Conservation (phyloP, 768 basidiomycete species). For the Lactifluus pinguis region DNA sequence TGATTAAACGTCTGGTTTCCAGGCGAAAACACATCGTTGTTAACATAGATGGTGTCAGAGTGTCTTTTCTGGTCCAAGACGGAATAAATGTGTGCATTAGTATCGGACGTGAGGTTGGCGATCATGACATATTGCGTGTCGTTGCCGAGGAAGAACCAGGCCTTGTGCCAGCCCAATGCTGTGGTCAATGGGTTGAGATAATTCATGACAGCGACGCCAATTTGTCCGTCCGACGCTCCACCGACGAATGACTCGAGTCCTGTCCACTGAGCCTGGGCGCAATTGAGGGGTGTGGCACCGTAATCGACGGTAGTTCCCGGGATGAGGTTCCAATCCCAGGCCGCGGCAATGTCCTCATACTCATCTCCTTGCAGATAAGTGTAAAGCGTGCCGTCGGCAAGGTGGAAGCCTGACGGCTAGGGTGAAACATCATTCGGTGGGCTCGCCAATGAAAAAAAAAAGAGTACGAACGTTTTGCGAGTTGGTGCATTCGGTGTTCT, state of each 20-base stretch:
- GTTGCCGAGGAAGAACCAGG: slow-evolving; percentile 63
- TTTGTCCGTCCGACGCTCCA: slow-evolving; percentile 47
- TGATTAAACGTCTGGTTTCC: slow-evolving; percentile 22
- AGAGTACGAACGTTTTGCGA: slow-evolving; percentile 22
- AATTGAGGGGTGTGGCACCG: slow-evolving; percentile 42
- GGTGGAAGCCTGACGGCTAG: slow-evolving; percentile 39
- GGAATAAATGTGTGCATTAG: slow-evolving; percentile 43
- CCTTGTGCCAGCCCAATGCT: slow-evolving; percentile 52
- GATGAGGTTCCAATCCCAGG: slow-evolving; percentile 74
- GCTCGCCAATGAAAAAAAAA: background rate
- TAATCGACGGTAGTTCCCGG: slow-evolving; percentile 67
- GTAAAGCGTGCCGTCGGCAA: slow-evolving; percentile 55
- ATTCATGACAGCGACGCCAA: slow-evolving; percentile 54
- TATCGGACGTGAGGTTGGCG: slow-evolving; percentile 37
- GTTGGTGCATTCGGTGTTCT: slow-evolving; percentile 29
- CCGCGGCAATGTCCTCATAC: slow-evolving; percentile 63
- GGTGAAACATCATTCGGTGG: background rate
- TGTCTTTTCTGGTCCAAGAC: slow-evolving; percentile 59
- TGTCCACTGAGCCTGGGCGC: slow-evolving; percentile 32
- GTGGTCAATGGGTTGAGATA: slow-evolving; percentile 56
- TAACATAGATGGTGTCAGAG: slow-evolving; percentile 34
- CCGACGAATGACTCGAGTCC: slow-evolving; percentile 57
- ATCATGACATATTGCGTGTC: slow-evolving; percentile 59
- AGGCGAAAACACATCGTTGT: slow-evolving; percentile 24
- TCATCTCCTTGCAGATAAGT: slow-evolving; percentile 59